Evolutionary conservation across 148 eudicot species (phyloP).

Genomic region (Rhododendron ferrugineum): DNA sequence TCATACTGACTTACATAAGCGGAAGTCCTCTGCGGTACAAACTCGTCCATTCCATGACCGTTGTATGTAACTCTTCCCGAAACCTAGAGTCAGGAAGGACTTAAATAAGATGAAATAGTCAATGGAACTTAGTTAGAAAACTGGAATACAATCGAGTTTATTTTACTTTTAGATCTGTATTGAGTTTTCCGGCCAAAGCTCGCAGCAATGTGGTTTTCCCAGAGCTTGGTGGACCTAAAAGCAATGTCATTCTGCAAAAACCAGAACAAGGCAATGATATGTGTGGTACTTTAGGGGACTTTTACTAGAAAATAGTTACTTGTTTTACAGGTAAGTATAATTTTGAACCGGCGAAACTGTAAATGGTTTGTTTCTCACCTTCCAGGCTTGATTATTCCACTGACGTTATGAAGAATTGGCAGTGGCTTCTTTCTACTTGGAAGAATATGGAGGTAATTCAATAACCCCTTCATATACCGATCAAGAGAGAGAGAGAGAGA

Average conservation of each 20-base stretch:
- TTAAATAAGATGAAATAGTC: neutral
- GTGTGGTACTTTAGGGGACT: neutral
- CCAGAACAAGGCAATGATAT: neutral
- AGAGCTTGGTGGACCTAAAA: constrained; percentile 3
- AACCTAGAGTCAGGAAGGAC: neutral
- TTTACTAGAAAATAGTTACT: neutral
- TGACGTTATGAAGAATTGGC: neutral
- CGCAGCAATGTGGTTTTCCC: neutral
- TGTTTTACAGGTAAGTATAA: neutral
- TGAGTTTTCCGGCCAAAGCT: neutral
- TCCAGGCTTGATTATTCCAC: neutral
- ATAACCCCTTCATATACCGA: neutral
- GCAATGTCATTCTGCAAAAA: neutral
- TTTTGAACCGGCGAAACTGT: neutral
- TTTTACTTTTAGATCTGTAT: neutral
- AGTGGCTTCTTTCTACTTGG: neutral
- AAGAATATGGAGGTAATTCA: neutral
- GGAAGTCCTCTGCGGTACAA: neutral
- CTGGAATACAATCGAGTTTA: neutral
- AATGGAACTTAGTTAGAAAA: neutral
- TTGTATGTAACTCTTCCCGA: neutral
- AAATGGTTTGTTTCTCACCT: neutral
- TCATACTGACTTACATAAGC: neutral
- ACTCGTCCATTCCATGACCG: neutral
- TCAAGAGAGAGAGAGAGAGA: neutral